Base-by-base conservation (phyloP, 202 grass and related monocot genomes). In the Sporobolus alterniflorus region DNA sequence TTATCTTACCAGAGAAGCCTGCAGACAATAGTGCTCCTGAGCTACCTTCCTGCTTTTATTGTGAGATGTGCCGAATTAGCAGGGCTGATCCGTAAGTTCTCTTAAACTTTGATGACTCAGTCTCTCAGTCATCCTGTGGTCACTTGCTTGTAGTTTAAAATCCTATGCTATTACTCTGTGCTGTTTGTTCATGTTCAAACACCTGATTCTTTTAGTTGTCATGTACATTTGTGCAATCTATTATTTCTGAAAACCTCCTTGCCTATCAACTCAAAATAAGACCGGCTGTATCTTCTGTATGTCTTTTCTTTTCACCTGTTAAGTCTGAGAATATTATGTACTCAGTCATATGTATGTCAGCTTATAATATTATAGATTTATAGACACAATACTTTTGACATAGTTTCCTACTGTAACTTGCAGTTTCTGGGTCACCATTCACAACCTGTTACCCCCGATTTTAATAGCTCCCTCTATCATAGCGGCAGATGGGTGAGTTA, bases 61-160 rank as follows among this genome's bases (percentile, higher is more conserved):
- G 95, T 76, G 88, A 98, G 61, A 84, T 94, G 81, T 98, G 95
- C 71, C 86, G 92, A 93, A 82, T 98, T 71, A 92, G 69, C 72
- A 91, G 82, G 82, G 92, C 90, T 56, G 95, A 98, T 81, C 95
- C 95, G 90, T 98, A 93, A 83, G 95, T 89, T 67, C 24, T 78
- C 59, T 55, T 83, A 26, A 56, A 67, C 16, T 81, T 77, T 52
- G 65, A 49, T 69, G 39, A 67, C 24, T 4, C 3, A 82, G 28
- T 67, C 14, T 61, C 15, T 32, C 21, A 26, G n/a, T 72, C 13
- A 9, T 56, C 51, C 16, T 74, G 44, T 69, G 51, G 51, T 62
- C 24, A 75, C 21, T 11, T 79, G 12, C 75, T 88, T 78, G 71
- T 71, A 64, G 11, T 56, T 71, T 60, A 14, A 24, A 13, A 20